Conservation (phyloP, 768 basidiomycete genomes). For the Cyclocybe aegerita region DNA sequence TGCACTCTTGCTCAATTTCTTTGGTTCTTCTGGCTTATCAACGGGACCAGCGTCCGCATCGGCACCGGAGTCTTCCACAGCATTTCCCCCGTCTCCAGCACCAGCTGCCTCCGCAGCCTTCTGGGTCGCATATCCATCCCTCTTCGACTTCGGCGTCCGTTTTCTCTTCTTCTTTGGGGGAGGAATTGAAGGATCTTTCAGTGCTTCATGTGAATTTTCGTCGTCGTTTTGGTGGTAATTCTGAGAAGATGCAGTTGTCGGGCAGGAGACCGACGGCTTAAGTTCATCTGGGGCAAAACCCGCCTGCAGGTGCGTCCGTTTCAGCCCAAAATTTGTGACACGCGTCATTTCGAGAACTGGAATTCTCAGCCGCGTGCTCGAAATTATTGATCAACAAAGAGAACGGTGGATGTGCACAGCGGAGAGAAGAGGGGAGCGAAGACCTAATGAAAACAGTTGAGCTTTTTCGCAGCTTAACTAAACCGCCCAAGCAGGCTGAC, state of each 20-base stretch:
- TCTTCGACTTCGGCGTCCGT: constrained; percentile 46
- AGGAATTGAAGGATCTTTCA: constrained; percentile 12
- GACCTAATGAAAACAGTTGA: too few relatives aligned
- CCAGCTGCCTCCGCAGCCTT: constrained; percentile 23
- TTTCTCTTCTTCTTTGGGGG: constrained; percentile 63
- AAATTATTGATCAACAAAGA: too few relatives aligned
- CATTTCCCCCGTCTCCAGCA: too few relatives aligned
- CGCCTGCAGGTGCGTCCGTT: constrained; percentile 70
- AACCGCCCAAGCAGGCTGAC: too few relatives aligned
- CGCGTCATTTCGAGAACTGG: too few relatives aligned
- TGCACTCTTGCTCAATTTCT: constrained; percentile 22
- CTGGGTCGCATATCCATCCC: constrained; percentile 31
- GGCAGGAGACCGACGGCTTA: not conserved
- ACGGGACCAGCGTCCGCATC: not conserved
- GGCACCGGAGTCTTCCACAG: not conserved
- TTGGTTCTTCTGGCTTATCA: constrained; percentile 3
- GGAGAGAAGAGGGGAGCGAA: too few relatives aligned
- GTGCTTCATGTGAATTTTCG: constrained; percentile 7
- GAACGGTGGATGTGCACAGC: too few relatives aligned
- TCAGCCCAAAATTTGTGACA: constrained; percentile 71
- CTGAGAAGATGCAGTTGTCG: constrained; percentile 14
- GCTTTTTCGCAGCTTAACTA: too few relatives aligned
- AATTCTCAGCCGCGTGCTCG: too few relatives aligned
- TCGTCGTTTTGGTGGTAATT: not conserved
- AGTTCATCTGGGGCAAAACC: constrained; percentile 37